Evolutionary conservation across 805 yeast genomes (phyloP), one percentile per base, ranked within the genome.

Genomic region (Ogataea trehalophila): DNA sequence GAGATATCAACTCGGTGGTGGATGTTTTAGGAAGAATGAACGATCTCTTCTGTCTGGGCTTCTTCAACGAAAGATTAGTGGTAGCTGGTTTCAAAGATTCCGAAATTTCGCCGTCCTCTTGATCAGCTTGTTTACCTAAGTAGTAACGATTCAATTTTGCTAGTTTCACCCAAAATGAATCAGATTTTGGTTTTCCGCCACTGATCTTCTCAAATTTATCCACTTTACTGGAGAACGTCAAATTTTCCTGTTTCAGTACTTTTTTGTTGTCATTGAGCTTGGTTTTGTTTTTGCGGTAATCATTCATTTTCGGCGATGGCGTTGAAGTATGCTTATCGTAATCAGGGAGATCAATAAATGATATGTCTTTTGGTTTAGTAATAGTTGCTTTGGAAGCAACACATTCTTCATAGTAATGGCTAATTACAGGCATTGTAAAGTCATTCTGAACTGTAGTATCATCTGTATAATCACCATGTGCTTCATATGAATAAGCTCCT

Each of bases 141-240:
- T 41, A 45, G 16, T 48, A 34, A 16, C 40, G 43, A 38, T 49
- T 49, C 31, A 47, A 18, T 20, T 37, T 47, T 13, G 40, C 15
- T 39, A 50, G n/a, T 44, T 42, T 48, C 5, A 39, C 43, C 50
- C 56, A 50, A 34, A 49, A 45, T 13, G 53, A 43, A 22, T 34
- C 50, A 2, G 50, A 15, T 36, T 54, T 53, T 1, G 57, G 51
- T 17, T 45, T 48, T 20, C 60, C 54, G 3, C 67, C 66, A 37
- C 63, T 57, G 39, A 63, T 45, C 39, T 59, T 52, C 47, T 65
- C 69, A 49, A 57, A 65, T 46, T 53, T 63, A 31, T 63, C 60
- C 18, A 64, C 49, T 41, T 58, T 64, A 16, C 58, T 59, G 8
- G 62, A 59, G 35, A 64, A 53, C 1, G 57, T 41, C 31, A 53